Evolutionary conservation across 768 basidiomycete genomes (phyloP).

Genomic region (Rossbeevera mucosa): DNA sequence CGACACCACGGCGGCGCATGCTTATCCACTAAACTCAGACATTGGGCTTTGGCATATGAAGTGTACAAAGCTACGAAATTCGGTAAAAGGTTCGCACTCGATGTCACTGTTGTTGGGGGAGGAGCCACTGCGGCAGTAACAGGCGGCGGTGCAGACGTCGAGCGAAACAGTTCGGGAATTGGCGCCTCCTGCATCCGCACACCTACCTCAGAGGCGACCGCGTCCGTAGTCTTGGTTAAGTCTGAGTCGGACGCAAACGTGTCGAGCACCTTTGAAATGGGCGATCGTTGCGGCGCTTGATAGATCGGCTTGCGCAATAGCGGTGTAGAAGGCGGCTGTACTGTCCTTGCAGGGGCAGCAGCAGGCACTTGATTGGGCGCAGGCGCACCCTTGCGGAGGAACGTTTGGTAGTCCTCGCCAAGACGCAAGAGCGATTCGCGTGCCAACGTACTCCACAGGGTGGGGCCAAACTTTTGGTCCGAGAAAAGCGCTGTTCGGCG

Average conservation of each 20-base stretch:
- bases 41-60: conserved; percentile 4
- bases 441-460: conserved; percentile 57
- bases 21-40: conserved; percentile 6
- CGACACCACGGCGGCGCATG: conserved; percentile 32
- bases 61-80: neutral
- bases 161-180: conserved; percentile 49
- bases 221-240: conserved; percentile 47
- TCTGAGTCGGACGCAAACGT: conserved; percentile 60
- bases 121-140: conserved; percentile 9
- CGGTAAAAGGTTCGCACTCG: neutral
- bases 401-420: conserved; percentile 63
- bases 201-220: conserved; percentile 35
- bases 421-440: conserved; percentile 58
- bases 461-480: conserved; percentile 63
- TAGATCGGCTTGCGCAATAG: conserved; percentile 38
- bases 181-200: conserved; percentile 26
- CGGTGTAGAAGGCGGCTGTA: conserved; percentile 33
- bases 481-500: conserved; percentile 56
- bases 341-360: conserved; percentile 23
- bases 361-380: conserved; percentile 16
- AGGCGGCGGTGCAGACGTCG: conserved; percentile 24
- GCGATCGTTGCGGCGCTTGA: conserved; percentile 43
- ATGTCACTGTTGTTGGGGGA: neutral
- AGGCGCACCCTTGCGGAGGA: conserved; percentile 53
- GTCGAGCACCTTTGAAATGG: conserved; percentile 48